Percentiles rank a stretch among this genome's conserved stretches.
Conservation (phyloP, 2,329 filamentous ascomycete genomes). For the Xylaria arbuscula region DNA sequence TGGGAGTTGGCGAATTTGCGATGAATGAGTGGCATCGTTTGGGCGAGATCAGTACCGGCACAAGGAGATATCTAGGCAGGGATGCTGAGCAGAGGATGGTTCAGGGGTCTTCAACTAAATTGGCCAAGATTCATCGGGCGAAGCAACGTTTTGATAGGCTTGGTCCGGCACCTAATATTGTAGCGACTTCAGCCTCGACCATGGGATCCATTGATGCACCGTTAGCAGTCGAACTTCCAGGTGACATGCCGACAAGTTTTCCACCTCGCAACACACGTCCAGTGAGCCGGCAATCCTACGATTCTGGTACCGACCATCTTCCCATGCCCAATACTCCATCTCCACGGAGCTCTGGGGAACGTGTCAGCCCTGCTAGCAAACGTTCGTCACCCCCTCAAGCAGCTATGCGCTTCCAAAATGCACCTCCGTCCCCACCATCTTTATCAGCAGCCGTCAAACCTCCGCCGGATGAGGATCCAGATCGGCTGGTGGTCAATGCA, state of each 20-base stretch:
- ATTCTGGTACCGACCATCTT: constrained; percentile 65
- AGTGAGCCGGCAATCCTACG: constrained; percentile 65
- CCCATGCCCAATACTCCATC: constrained; percentile 58
- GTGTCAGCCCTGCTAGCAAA: constrained; percentile 51
- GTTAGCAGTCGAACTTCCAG: constrained; percentile 68
- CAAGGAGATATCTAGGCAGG: constrained; percentile 81
- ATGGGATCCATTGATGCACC: constrained; percentile 58
- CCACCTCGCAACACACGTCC: constrained; percentile 52
- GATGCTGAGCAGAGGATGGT: constrained; percentile 81
- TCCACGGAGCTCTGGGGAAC: constrained; percentile 64
- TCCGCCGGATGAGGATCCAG: constrained; percentile 55
- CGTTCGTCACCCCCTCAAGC: constrained; percentile 49
- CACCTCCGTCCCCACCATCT: constrained; percentile 39
- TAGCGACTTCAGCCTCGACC: constrained; percentile 52
- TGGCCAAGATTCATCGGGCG: constrained; percentile 84
- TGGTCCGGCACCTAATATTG: constrained; percentile 56
- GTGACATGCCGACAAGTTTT: constrained; percentile 60
- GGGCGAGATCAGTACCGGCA: constrained; percentile 94
- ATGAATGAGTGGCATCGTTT: constrained; percentile 98
- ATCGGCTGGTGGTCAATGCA: constrained; percentile 66
- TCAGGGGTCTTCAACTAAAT: constrained; percentile 78
- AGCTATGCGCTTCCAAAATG: constrained; percentile 47
- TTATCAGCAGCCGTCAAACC: constrained; percentile 41
- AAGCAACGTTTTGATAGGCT: constrained; percentile 73
- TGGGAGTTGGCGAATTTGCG: constrained; percentile 94